Percentiles rank a stretch among this genome's conserved stretches.
Evolutionary conservation across 768 basidiomycete genomes (phyloP).

Genomic region (Termitomyces titanicus): DNA sequence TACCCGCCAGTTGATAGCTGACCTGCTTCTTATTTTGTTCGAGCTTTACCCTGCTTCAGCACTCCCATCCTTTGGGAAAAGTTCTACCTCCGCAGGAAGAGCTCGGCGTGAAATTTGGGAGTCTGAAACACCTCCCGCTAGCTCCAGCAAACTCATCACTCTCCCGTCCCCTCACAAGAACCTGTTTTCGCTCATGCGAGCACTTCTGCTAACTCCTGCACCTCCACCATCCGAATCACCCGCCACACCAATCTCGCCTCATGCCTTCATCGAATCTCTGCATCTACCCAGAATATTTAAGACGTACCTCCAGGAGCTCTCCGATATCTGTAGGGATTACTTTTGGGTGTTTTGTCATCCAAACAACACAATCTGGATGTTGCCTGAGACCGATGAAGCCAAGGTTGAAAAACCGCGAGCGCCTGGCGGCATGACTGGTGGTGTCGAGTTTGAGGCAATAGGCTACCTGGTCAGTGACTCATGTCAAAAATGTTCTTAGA

Average conservation of each 20-base stretch:
- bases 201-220: slow-evolving; percentile 69
- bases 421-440: slow-evolving; percentile 97
- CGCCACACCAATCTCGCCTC: slow-evolving; percentile 59
- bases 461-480: slow-evolving; percentile 72
- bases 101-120: slow-evolving; percentile 58
- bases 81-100: slow-evolving; percentile 14
- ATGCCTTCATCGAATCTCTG: slow-evolving; percentile 76
- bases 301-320: slow-evolving; percentile 77
- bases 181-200: slow-evolving; percentile 70
- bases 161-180: slow-evolving; percentile 73
- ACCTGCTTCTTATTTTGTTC: slow-evolving; percentile 82
- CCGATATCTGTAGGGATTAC: slow-evolving; percentile 89
- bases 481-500: neutral
- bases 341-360: slow-evolving; percentile 98
- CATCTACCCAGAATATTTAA: slow-evolving; percentile 75
- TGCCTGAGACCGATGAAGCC: slow-evolving; percentile 78
- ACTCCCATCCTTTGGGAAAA: slow-evolving; percentile 48
- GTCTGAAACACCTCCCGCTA: slow-evolving; percentile 31
- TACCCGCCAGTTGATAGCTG: slow-evolving; percentile 86
- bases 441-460: slow-evolving; percentile 98
- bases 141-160: slow-evolving; percentile 50
- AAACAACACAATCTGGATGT: slow-evolving; percentile 86
- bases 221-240: slow-evolving; percentile 64
- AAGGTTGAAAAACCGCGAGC: slow-evolving; percentile 88
- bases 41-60: slow-evolving; percentile 80